Conservation (phyloP, 208 protist genomes). For the Acanthamoeba castellanii region DNA sequence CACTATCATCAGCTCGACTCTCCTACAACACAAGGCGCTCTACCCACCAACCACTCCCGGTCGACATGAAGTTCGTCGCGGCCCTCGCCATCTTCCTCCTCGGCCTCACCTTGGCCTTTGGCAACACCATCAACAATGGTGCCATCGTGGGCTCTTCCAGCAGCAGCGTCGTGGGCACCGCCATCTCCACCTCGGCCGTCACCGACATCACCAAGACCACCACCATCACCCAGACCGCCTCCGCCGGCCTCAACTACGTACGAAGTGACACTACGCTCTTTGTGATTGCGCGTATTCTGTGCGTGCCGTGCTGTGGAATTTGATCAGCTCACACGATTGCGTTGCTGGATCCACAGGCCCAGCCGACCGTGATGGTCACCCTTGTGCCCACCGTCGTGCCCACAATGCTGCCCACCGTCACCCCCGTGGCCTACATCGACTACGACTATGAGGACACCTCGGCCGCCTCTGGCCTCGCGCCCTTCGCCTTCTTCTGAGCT, state of each 20-base stretch:
- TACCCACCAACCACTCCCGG: background rate
- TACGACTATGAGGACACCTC: conserved; percentile 3
- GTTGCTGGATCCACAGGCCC: background rate
- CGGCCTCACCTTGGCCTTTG: background rate
- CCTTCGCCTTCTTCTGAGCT: conserved; percentile 6
- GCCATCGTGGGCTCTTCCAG: background rate
- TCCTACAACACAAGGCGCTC: background rate
- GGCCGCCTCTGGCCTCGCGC: background rate
- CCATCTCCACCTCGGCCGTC: background rate
- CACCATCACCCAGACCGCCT: conserved; percentile 32
- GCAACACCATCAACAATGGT: background rate
- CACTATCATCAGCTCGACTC: background rate
- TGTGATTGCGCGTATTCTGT: too few species aligned
- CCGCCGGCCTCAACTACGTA: background rate
- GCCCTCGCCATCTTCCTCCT: conserved; percentile 29
- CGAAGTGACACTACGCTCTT: background rate
- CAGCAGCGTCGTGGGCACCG: background rate
- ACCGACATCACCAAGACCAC: conserved; percentile 9
- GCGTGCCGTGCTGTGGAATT: background rate
- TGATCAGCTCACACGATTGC: background rate
- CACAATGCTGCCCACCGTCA: conserved; percentile 9
- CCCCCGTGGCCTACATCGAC: conserved; percentile 33
- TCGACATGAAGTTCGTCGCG: background rate
- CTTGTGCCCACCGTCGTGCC: background rate
- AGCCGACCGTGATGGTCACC: background rate